Conservation (phyloP, 257 asterid genomes). For the Lithospermum erythrorhizon region DNA sequence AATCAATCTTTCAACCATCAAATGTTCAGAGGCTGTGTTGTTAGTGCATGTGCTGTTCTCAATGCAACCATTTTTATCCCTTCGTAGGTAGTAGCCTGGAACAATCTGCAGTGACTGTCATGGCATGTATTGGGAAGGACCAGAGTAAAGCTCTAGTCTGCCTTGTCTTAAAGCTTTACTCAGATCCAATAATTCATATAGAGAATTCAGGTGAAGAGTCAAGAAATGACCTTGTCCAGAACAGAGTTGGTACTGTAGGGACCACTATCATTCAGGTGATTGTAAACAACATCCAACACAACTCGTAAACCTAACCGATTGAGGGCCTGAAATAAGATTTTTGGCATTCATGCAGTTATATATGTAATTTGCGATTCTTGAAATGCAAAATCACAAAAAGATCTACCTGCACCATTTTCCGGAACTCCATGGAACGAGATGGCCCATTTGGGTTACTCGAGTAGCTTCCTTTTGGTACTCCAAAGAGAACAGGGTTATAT, state of each 20-base stretch:
- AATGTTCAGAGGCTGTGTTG: constrained; percentile 97
- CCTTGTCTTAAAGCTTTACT: neutral
- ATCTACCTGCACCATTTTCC: constrained; percentile 88
- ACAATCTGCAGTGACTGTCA: constrained; percentile 57
- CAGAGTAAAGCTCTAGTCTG: neutral
- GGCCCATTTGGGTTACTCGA: constrained; percentile 73
- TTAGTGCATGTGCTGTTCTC: constrained; percentile 82
- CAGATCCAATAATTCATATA: neutral
- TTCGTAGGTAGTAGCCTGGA: constrained; percentile 92
- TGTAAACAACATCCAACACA: constrained; percentile 86
- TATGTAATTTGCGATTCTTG: neutral
- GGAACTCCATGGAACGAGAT: constrained; percentile 69
- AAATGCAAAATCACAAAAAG: constrained; percentile 6
- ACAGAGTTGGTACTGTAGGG: constrained; percentile 56
- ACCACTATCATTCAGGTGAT: constrained; percentile 85
- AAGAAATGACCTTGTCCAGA: constrained; percentile 67
- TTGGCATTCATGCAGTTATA: neutral
- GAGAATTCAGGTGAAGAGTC: constrained; percentile 8
- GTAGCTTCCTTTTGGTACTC: constrained; percentile 97
- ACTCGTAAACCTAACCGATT: constrained; percentile 74
- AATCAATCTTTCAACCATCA: constrained; percentile 85
- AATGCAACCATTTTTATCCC: constrained; percentile 71
- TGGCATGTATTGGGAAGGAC: neutral
- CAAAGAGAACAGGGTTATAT: constrained; percentile 92
- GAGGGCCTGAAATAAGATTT: constrained; percentile 51